Percentiles rank a stretch among this genome's conserved stretches.
Evolutionary conservation across 495 filamentous ascomycete species (phyloP).

Genomic region (Tuber microsphaerosporum): DNA sequence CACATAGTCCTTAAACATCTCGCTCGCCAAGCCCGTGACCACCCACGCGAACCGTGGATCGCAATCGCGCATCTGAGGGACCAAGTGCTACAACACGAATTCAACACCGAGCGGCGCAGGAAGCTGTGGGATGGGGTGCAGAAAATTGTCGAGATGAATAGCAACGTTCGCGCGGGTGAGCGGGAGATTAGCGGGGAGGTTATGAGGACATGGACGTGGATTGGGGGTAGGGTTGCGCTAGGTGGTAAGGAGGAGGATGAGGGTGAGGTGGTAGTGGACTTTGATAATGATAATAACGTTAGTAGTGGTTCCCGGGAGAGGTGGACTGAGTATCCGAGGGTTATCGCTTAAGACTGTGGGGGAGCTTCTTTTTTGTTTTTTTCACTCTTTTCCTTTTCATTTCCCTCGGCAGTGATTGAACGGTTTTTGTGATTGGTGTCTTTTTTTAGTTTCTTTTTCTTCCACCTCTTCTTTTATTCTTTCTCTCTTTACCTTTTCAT

Average conservation of each 20-base stretch:
- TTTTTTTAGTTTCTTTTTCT: neutral
- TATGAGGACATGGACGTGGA: constrained; percentile 91
- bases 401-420: neutral
- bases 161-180: constrained; percentile 79
- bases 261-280: neutral
- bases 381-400: neutral
- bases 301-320: neutral
- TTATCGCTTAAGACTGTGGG: constrained; percentile 16
- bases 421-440: neutral
- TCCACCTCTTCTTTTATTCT: neutral
- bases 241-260: constrained; percentile 7
- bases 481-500: neutral
- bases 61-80: constrained; percentile 83
- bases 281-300: neutral
- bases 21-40: constrained; percentile 58
- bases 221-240: constrained; percentile 49
- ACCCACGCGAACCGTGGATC: constrained; percentile 61
- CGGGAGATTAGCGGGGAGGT: constrained; percentile 81
- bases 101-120: constrained; percentile 64
- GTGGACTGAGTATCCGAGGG: constrained; percentile 19
- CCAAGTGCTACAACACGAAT: constrained; percentile 77
- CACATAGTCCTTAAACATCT: constrained; percentile 74
- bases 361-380: neutral
- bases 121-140: constrained; percentile 74
- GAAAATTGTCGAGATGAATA: constrained; percentile 80